phyloP scores from a whole-genome alignment of 2,329 filamentous ascomycete genomes.

The Plectosphaerella sp. region DNA sequence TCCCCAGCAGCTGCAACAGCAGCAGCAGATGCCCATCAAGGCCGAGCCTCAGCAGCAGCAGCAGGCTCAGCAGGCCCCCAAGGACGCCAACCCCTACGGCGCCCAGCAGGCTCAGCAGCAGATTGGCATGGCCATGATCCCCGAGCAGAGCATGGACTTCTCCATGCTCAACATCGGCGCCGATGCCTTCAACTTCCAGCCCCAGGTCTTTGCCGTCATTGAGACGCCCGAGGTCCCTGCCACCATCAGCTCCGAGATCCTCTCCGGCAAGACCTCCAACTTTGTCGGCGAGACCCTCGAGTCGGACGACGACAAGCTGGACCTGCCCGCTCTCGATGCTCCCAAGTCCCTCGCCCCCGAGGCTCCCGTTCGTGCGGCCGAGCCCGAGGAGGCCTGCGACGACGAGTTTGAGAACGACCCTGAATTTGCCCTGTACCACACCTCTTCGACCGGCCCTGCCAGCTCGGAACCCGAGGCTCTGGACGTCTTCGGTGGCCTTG shows the following conservation, averaged over 20 bases:
- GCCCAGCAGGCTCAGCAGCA: constrained; percentile 56
- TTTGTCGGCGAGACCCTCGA: constrained; percentile 42
- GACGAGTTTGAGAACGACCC: constrained; percentile 60
- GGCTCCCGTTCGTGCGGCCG: constrained; percentile 18
- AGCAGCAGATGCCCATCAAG: constrained; percentile 1
- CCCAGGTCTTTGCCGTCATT: constrained; percentile 69
- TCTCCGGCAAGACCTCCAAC: constrained; percentile 68
- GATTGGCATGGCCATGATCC: constrained; percentile 78
- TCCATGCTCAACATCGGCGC: constrained; percentile 61
- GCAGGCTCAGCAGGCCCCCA: constrained; percentile 46
- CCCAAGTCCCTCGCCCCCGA: constrained; percentile 28
- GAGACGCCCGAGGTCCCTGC: constrained; percentile 63
- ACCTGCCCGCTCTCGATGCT: constrained; percentile 48
- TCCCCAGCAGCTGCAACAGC: constrained; percentile 6
- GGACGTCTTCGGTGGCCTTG: constrained; percentile 49
- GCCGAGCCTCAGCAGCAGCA: constrained; percentile 22
- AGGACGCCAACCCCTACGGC: constrained; percentile 62
- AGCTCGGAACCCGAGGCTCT: constrained; percentile 6
- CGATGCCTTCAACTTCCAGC: constrained; percentile 55
- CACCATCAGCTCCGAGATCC: constrained; percentile 51
- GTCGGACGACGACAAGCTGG: constrained; percentile 50
- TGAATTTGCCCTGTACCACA: constrained; percentile 56
- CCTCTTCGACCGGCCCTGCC: constrained; percentile 20
- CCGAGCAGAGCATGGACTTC: constrained; percentile 73
- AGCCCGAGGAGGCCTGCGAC: constrained; percentile 31